These are phyloP conservation scores for Russula olivacea DNA, from an alignment of 768 basidiomycete species.

Conservation along the genomic window DNA sequence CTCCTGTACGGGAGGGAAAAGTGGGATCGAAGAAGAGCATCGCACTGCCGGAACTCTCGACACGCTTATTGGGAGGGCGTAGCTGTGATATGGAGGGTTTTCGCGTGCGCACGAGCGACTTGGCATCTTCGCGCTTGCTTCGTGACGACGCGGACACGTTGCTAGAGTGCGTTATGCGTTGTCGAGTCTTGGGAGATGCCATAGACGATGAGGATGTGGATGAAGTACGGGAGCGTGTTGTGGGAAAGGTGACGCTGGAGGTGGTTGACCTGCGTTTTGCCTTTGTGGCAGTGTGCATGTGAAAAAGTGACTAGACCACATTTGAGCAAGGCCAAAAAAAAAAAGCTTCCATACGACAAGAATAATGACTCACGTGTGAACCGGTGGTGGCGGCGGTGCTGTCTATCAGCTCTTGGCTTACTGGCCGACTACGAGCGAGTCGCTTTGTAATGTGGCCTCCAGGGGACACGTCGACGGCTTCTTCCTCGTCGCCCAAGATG, in stretches of 20 bases:
- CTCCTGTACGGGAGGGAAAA: conserved; percentile 6
- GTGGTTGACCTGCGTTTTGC: conserved; percentile 12
- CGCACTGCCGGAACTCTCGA: conserved; percentile 22
- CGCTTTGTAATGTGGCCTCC: conserved; percentile 73
- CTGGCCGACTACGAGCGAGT: conserved; percentile 64
- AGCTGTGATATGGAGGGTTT: conserved; percentile 21
- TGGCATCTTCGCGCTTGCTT: conserved; percentile 16
- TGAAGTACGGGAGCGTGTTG: conserved; percentile 16
- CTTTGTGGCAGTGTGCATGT: conserved; percentile 10
- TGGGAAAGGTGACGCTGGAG: conserved; percentile 24
- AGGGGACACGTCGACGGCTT: conserved; percentile 65
- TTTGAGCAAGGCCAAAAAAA: background rate
- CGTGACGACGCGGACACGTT: conserved; percentile 16
- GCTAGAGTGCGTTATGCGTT: conserved; percentile 21
- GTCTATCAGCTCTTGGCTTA: conserved; percentile 50
- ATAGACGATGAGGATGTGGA: conserved; percentile 19
- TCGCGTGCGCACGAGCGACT: conserved; percentile 18
- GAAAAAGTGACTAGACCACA: conserved; percentile 16
- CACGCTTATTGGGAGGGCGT: conserved; percentile 5
- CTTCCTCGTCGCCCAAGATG: conserved; percentile 40
- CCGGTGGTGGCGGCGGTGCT: conserved; percentile 35
- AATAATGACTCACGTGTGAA: conserved; percentile 28
- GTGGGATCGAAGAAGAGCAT: conserved; percentile 25
- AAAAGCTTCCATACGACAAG: background rate
- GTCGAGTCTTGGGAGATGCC: conserved; percentile 20